A percentile compares a stretch with the other conserved stretches of the same genome.
These are phyloP conservation scores for Epichloe sylvatica DNA, from an alignment of 2,329 filamentous ascomycete species.

Conservation along the genomic window DNA sequence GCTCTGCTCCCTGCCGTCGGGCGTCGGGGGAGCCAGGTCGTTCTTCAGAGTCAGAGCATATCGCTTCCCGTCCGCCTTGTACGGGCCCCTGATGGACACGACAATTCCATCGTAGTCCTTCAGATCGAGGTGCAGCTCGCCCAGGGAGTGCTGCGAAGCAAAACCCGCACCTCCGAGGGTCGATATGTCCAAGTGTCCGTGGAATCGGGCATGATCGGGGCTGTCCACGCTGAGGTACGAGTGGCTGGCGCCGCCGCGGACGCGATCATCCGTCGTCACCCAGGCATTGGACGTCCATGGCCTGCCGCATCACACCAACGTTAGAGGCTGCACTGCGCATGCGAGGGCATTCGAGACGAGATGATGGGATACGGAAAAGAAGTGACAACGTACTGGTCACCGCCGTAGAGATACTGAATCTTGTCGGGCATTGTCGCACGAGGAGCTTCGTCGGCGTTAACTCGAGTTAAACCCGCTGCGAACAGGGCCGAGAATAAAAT, in stretches of 20 bases:
- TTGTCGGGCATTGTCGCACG: slow-evolving; percentile 8
- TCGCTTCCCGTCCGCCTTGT: slow-evolving; percentile 43
- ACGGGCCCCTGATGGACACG: slow-evolving; percentile 28
- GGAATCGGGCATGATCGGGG: slow-evolving; percentile 40
- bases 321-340: background rate
- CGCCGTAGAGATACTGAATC: slow-evolving; percentile 26
- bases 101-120: slow-evolving; percentile 46
- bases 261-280: slow-evolving; percentile 59
- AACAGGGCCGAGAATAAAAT: background rate
- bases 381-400: slow-evolving; percentile 20
- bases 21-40: slow-evolving; percentile 39
- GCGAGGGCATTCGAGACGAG: background rate
- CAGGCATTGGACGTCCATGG: slow-evolving; percentile 47
- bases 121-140: slow-evolving; percentile 48
- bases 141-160: slow-evolving; percentile 59
- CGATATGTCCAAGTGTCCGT: slow-evolving; percentile 57
- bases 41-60: slow-evolving; percentile 71
- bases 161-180: slow-evolving; percentile 72
- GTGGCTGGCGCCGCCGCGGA: slow-evolving; percentile 57
- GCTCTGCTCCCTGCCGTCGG: slow-evolving; percentile 56
- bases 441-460: background rate
- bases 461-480: background rate
- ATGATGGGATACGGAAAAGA: background rate
- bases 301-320: slow-evolving; percentile 21
- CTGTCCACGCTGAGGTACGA: slow-evolving; percentile 31